Base-by-base conservation (phyloP, 2,329 filamentous ascomycete species). In the Phialophora chinensis region DNA sequence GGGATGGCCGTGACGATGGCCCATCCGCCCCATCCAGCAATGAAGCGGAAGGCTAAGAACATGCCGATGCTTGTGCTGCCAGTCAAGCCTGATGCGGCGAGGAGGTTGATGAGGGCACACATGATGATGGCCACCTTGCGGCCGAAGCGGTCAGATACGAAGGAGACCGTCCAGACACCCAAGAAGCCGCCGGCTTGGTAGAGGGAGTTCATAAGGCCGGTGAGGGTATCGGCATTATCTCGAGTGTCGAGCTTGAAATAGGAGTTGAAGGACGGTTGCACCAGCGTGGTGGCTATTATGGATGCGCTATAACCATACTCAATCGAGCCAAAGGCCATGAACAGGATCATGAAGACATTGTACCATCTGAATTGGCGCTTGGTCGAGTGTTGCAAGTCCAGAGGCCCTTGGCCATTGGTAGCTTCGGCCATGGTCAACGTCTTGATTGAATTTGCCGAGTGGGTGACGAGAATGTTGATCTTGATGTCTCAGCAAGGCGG, bases 221-320 rank as follows among this genome's bases (percentile, higher is more conserved):
- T 54, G 50, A 54, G 27, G 50, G 27, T 29, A n/a, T 54, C 76
- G 0, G 79, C 81, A 62, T 79, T 76, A 1, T 66, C 75, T 63
- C 75, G 72, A 2, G 75, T 66, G 5, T 77, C 77, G 8, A 83
- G 75, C 25, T 77, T 68, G 65, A 83, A 78, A 72, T 79, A 79
- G 2, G 72, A 73, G 71, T 79, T 81, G 74, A 82, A 82, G 29
- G 75, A 78, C 2, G 80, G 79, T 63, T 83, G 80, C 2, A 80
- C 68, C 3, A 70, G 42, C 2, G 66, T 68, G 7, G 68, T 70
- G 8, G 66, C 54, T 33, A 70, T 70, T n/a, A 70, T 65, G n/a
- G 62, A 64, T n/a, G 68, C 68, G 23, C 31, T 66, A 50, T 68
- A 70, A 4, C 68, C 68, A 47, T 64, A 68, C 54, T 56, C 66